Conservation (phyloP, 192 early-diverging fungal species). For the Funneliformis geosporum region DNA sequence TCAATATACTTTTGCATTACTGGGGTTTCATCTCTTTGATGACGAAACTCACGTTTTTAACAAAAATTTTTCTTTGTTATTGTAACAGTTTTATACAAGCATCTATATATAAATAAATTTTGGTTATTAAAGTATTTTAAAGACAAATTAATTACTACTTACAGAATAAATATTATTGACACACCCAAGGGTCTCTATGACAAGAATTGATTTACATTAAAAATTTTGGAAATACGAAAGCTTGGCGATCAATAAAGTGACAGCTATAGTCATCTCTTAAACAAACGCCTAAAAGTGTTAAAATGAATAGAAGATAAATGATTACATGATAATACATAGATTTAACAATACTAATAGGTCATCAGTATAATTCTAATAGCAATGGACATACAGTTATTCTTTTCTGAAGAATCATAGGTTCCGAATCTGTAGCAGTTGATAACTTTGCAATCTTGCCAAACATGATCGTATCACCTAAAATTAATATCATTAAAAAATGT, state of each 20-base stretch:
- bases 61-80: slow-evolving; percentile 80
- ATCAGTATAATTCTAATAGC: too few species aligned
- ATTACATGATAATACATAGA: too few species aligned
- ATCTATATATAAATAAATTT: slow-evolving; percentile 36
- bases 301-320: too few species aligned
- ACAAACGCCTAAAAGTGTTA: too few species aligned
- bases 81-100: slow-evolving; percentile 94
- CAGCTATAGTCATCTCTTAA: too few species aligned
- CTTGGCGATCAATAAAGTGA: slow-evolving; percentile 73
- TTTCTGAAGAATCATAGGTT: slow-evolving; percentile 57
- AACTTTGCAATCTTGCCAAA: slow-evolving; percentile 76
- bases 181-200: slow-evolving; percentile 86
- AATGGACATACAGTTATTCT: slow-evolving; percentile 58
- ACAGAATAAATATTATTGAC: slow-evolving; percentile 50
- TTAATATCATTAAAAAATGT: neutral
- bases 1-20: slow-evolving; percentile 40
- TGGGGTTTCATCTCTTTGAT: neutral
- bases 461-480: slow-evolving; percentile 50
- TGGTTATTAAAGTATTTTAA: neutral
- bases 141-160: neutral
- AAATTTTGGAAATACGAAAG: slow-evolving; percentile 72
- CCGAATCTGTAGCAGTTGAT: slow-evolving; percentile 42
- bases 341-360: too few species aligned
- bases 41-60: slow-evolving; percentile 47
- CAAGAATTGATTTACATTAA: slow-evolving; percentile 79